These are phyloP conservation scores for Ophiocordyceps camponoti-saundersi DNA, from an alignment of 2,329 filamentous ascomycete species.

Conservation along the genomic window DNA sequence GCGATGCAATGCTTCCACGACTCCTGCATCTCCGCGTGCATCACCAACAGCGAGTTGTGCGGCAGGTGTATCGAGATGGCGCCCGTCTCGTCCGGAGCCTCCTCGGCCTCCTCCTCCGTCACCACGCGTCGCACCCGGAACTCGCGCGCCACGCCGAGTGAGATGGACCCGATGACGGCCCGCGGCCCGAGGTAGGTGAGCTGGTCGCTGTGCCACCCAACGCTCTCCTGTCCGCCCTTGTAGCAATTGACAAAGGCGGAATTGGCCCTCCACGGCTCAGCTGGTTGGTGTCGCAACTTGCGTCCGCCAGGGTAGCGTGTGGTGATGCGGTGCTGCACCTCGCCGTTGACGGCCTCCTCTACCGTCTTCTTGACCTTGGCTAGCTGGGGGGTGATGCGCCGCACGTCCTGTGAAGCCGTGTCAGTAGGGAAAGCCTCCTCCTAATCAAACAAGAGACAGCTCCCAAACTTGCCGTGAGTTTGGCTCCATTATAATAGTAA, in stretches of 20 bases:
- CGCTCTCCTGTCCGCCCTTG: conserved; percentile 59
- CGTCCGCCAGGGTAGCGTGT: conserved; percentile 48
- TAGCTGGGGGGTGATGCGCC: conserved; percentile 60
- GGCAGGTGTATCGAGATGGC: conserved; percentile 88
- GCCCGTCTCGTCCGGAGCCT: conserved; percentile 49
- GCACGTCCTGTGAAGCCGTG: conserved; percentile 40
- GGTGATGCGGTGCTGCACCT: conserved; percentile 55
- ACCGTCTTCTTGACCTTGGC: conserved; percentile 52
- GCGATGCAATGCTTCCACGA: conserved; percentile 85
- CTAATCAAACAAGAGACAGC: not conserved
- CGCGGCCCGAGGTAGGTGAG: conserved; percentile 84
- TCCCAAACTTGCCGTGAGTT: conserved; percentile 33
- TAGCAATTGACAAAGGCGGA: conserved; percentile 95
- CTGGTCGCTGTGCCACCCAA: conserved; percentile 87
- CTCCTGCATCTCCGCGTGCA: conserved; percentile 98
- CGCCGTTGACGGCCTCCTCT: conserved; percentile 56
- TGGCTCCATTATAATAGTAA: conserved; percentile 73
- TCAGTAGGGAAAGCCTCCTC: no score
- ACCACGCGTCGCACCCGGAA: conserved; percentile 73
- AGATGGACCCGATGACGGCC: conserved; percentile 76
- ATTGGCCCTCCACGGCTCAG: conserved; percentile 63
- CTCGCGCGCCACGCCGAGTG: conserved; percentile 79
- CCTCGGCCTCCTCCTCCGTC: conserved; percentile 31
- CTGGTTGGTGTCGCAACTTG: conserved; percentile 65
- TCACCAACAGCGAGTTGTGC: conserved; percentile 83